Evolutionary conservation across 805 yeast genomes (phyloP), one percentile per base, ranked within the genome.

Genomic region (Saccharomycopsis babjevae): DNA sequence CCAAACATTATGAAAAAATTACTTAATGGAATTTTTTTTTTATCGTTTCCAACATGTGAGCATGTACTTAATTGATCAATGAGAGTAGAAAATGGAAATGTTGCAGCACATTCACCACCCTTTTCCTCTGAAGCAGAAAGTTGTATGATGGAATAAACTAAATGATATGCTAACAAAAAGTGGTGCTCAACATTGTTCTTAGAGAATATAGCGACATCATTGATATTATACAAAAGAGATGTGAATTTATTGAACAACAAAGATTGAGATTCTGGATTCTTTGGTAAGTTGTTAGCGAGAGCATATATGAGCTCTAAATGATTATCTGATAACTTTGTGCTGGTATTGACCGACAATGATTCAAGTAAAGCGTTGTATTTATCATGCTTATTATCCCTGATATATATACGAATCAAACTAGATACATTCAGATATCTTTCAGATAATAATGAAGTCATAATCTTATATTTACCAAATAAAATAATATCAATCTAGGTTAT

Each of bases 1-100:
- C 63, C 65, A 52, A 62, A 62, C 43, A 62, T 36, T 6, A 56
- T 55, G 40, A 62, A 60, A 52, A 50, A 62, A 30, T 28, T 20
- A 8, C 20, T 34, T 39, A 62, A 58, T 36, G 60, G 58, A 10
- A 15, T n/a, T 50, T 16, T n/a, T 7, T 56, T 58, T 15, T 46
- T 59, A 20, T 40, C 43, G 34, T 42, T 40, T 30, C 25, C 20
- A 28, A 11, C 22, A n/a, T 16, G 15, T 11, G 46, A 39, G 18
- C 52, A 28, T n/a, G 50, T 56, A 8, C 15, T 22, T 22, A 39
- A 32, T 34, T 54, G 32, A 42, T 22, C 34, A n/a, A 20, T 50
- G 7, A 22, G 30, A 13, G 34, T 22, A 6, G 34, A 25, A 42
- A 42, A 22, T 38, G 50, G 32, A 30, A 42, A 30, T n/a, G 30